Evolutionary conservation across 2,329 filamentous ascomycete genomes (phyloP), one percentile per base, ranked within the genome.

Genomic region (Penicillium sp.): DNA sequence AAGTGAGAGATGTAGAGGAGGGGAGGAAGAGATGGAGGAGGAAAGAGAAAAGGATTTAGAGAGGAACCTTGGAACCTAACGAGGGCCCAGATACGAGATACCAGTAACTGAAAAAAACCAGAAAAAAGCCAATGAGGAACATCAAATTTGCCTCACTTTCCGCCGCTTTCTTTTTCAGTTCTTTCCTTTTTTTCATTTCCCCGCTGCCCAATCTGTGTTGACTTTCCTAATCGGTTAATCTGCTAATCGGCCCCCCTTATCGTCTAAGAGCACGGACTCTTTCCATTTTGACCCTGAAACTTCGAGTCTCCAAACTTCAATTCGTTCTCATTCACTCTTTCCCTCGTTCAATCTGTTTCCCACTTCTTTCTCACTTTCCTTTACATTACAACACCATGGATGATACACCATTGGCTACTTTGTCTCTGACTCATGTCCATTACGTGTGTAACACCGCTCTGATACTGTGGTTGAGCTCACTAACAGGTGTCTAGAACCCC

Each of bases 381-480:
- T 38, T 27, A 7, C 8, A 19, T 29, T 8, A 8, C 2, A 2
- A 18, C 9, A 41, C 43, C 30, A 68, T 65, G 60, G 60, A 58
- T 29, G 69, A 73, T 48, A 61, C 65, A 47, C 83, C 88, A 34
- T 77, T 97, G 49, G 89, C 91, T 43, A 97, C 92, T 19, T 80
- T 99, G 53, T 95, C 92, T 43, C 75, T 99, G 60, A 97, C 93
- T 10, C 92, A 97, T 75, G 91, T 97, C 61, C 89, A 93, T 76
- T 97, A 97, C 79, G 91, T 95, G 75, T 65, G 82, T 71, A n/a
- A 25, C 9, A 12, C 11, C 14, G n/a, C 11, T 31, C 1, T 11
- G 14, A 31, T 14, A 25, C 22, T 25, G 22, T 25, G 22, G 22
- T 25, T 25, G 22, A 25, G 22, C 22, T 25, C n/a, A 44, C 43